phyloP scores from a whole-genome alignment of 2,329 filamentous ascomycete species.

The Fulvia fulva region DNA sequence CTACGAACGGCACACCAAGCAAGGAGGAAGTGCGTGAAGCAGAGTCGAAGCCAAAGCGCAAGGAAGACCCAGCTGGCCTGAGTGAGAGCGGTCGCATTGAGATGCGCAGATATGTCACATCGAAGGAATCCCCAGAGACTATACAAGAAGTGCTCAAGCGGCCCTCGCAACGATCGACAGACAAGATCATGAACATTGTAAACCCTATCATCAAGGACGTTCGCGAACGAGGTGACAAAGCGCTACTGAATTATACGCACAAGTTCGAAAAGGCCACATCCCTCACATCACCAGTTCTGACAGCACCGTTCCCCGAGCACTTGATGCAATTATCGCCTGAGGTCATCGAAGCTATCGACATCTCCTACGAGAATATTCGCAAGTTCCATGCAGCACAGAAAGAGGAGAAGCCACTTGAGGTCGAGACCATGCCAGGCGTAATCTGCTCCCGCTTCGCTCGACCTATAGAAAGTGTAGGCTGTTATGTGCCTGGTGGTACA shows the following conservation, averaged over 20 bases:
- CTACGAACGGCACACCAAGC: slow-evolving; percentile 23
- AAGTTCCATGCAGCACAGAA: slow-evolving; percentile 91
- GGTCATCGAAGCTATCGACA: slow-evolving; percentile 86
- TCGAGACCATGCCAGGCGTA: slow-evolving; percentile 98
- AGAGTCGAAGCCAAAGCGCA: slow-evolving; percentile 51
- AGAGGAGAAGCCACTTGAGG: slow-evolving; percentile 72
- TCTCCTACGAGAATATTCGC: slow-evolving; percentile 89
- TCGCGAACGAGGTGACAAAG: slow-evolving; percentile 76
- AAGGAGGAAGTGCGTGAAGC: slow-evolving; percentile 47
- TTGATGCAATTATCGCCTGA: slow-evolving; percentile 82
- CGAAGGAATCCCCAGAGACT: slow-evolving; percentile 59
- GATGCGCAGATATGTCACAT: slow-evolving; percentile 75
- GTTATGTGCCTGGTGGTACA: slow-evolving; percentile 94
- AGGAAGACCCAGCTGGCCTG: slow-evolving; percentile 49
- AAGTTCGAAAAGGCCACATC: slow-evolving; percentile 97
- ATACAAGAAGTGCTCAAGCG: slow-evolving; percentile 75
- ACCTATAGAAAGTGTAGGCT: slow-evolving; percentile 90
- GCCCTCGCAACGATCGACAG: slow-evolving; percentile 91
- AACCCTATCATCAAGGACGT: slow-evolving; percentile 89
- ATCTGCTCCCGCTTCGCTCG: slow-evolving; percentile 88
- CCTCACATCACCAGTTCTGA: slow-evolving; percentile 81
- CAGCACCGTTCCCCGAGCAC: slow-evolving; percentile 78
- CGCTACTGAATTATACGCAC: slow-evolving; percentile 88
- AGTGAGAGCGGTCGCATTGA: slow-evolving; percentile 59
- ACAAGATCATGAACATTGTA: slow-evolving; percentile 86